Base-by-base conservation (phyloP, 2,329 filamentous ascomycete genomes). In the Plectosphaerella sp. region DNA sequence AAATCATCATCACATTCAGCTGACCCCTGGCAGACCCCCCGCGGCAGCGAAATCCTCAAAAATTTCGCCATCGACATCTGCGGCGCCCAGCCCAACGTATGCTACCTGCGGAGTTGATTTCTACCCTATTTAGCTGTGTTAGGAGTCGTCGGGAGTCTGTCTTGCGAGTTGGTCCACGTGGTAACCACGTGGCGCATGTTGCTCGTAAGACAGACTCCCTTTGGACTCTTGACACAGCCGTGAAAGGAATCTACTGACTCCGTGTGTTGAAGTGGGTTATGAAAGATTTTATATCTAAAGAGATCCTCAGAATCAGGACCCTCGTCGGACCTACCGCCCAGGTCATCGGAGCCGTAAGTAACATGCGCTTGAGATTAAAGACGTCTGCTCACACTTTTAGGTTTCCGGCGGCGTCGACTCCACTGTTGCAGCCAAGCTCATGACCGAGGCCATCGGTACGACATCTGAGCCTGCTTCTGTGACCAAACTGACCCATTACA, bases 1-100 rank as follows among this genome's bases (percentile, higher is more conserved):
- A 9, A 9, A 5, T 28, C 5, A 28, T 9, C 25, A 9, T 5
- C 5, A 28, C 25, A 28, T 5, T 28, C 9, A 9, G 9, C 25
- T 28, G 25, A 28, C 25, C 9, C 25, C 25, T 9, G 5, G n/a
- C 9, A 28, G 25, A 28, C 25, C 9, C 25, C 25, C 25, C 25
- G 25, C 25, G 25, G 92, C 35, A 86, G 67, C 10, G 75, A 87
- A 25, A 65, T 96, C 5, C 76, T 97, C 45, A 73, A 79, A 65
- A 97, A 97, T 77, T 97, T 97, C 64, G 85, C 84, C 12, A 79
- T 96, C 53, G 77, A 81, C 18, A 95, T 97, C 57, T 97, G 92
- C 70, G 80, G 83, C 28, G 90, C 88, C 4, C 72, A 78, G 54
- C 79, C 84, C 53, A 82, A 90, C 65, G n/a, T n/a, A n/a, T n/a